Evolutionary conservation across 2,329 filamentous ascomycete species (phyloP), one percentile per base, ranked within the genome.

Genomic region (Dissoconium aciculare): DNA sequence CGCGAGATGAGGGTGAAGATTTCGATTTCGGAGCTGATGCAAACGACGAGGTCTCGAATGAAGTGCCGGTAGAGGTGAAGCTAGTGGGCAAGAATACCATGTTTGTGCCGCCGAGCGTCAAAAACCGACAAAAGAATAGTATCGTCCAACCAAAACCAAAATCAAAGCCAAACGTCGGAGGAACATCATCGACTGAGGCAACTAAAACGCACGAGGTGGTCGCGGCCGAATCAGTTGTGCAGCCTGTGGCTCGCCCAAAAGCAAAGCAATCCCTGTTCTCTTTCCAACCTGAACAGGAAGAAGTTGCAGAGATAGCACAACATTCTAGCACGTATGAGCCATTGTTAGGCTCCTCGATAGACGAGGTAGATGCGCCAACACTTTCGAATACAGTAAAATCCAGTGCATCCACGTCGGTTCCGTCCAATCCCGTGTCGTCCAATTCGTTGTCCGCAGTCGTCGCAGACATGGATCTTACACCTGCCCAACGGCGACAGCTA

Each of bases 81-180:
- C 56, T 79, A 10, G 69, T 76, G 2, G 80, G 79, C 12, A 89
- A 85, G 44, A 72, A 83, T 9, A 71, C 85, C 54, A 80, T 83
- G 71, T 94, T 95, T 55, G 79, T 76, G 50, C 87, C 87, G 3
- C 62, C 94, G 21, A 93, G 85, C 1, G 84, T 94, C 10, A 71
- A 75, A 11, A 69, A 81, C 38, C 82, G 78, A 39, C 66, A 74
- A 16, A 70, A 69, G 39, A 83, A 79, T 58, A 82, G 77, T 58
- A 75, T 32, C n/a, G 36, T 33, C 21, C n/a, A 8, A 8, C 19
- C 19, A 23, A 34, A 36, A 24, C 9, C 17, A 12, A 10, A 13
- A n/a, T 27, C 26, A 11, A 21, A 15, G 5, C 9, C 30, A 17
- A 28, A 9, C 4, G 33, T 23, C n/a, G n/a, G 8, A 8, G n/a